A percentile compares a stretch with the other conserved stretches of the same genome.
Conservation (phyloP, 2,329 filamentous ascomycete genomes). For the Trichoderma oligosporum region DNA sequence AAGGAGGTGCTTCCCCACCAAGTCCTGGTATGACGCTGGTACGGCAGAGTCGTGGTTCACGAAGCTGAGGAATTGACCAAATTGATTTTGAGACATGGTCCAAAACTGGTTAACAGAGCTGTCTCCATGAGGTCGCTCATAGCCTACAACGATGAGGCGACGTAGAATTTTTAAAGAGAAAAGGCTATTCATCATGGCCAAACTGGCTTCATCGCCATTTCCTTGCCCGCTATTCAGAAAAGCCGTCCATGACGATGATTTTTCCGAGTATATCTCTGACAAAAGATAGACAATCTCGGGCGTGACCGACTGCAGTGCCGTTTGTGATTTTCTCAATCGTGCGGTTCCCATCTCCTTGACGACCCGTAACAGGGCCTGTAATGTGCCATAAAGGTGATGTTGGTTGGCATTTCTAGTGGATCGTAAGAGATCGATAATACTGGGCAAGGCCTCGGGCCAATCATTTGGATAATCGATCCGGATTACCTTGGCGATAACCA, state of each 20-base stretch:
- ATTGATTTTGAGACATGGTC: slow-evolving; percentile 71
- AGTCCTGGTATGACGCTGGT: slow-evolving; percentile 51
- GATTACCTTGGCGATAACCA: slow-evolving; percentile 83
- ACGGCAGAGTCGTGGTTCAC: slow-evolving; percentile 54
- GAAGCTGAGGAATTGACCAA: slow-evolving; percentile 69
- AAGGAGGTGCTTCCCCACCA: slow-evolving; percentile 80
- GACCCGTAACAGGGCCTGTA: slow-evolving; percentile 77
- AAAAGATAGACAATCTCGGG: slow-evolving; percentile 82
- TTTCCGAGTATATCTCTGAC: slow-evolving; percentile 71
- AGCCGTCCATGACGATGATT: slow-evolving; percentile 64
- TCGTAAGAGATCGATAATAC: slow-evolving; percentile 63
- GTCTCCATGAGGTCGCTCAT: slow-evolving; percentile 78
- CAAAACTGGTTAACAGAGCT: slow-evolving; percentile 75
- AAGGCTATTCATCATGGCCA: slow-evolving; percentile 72
- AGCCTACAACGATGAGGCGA: slow-evolving; percentile 74
- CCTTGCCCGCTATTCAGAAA: slow-evolving; percentile 56
- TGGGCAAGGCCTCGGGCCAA: slow-evolving; percentile 65
- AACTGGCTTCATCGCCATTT: slow-evolving; percentile 55
- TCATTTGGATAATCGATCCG: slow-evolving; percentile 85
- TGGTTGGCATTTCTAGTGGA: slow-evolving; percentile 50
- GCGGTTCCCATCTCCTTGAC: slow-evolving; percentile 88
- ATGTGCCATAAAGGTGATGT: slow-evolving; percentile 64
- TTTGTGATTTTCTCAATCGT: slow-evolving; percentile 68
- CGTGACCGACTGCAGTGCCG: slow-evolving; percentile 70
- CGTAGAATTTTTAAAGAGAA: slow-evolving; percentile 75